Conservation (phyloP, 371 early-diverging fungal genomes). For the Mortierella sp. region DNA sequence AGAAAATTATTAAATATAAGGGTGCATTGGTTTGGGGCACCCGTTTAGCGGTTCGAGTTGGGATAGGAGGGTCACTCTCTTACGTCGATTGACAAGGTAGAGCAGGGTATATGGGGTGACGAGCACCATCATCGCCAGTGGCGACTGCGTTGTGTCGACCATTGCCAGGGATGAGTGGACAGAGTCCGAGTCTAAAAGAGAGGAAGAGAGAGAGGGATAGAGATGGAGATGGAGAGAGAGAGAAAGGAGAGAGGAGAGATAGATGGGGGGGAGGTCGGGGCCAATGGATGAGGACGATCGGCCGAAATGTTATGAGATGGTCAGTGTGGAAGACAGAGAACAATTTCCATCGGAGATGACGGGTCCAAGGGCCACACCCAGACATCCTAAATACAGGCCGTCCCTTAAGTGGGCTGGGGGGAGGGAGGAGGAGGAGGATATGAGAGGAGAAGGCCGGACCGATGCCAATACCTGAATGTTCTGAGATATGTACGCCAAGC, state of each 20-base stretch:
- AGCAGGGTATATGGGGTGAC: slow-evolving; percentile 50
- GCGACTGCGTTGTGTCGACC: slow-evolving; percentile 29
- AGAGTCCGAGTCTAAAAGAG: not conserved
- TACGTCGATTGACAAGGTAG: slow-evolving; percentile 48
- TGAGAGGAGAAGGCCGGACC: not conserved
- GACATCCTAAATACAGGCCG: too few species aligned
- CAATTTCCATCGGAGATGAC: not conserved
- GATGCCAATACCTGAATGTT: too few species aligned
- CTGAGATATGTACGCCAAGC: too few species aligned
- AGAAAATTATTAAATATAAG: not conserved
- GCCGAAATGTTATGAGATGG: not conserved
- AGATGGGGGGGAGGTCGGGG: too few species aligned
- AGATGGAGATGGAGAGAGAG: not conserved
- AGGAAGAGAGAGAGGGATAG: not conserved
- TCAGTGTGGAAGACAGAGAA: not conserved
- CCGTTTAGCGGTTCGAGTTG: not conserved
- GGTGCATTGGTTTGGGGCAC: not conserved
- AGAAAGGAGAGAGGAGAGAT: not conserved
- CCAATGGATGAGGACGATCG: not conserved
- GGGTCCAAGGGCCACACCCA: too few species aligned
- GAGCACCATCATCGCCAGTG: slow-evolving; percentile 52
- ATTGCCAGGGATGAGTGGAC: not conserved
- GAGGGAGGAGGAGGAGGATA: not conserved
- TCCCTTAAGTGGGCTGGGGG: not conserved
- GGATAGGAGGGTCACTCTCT: not conserved